These are phyloP conservation scores for Periconia sp. DNA, from an alignment of 2,329 filamentous ascomycete genomes.

Conservation along the genomic window DNA sequence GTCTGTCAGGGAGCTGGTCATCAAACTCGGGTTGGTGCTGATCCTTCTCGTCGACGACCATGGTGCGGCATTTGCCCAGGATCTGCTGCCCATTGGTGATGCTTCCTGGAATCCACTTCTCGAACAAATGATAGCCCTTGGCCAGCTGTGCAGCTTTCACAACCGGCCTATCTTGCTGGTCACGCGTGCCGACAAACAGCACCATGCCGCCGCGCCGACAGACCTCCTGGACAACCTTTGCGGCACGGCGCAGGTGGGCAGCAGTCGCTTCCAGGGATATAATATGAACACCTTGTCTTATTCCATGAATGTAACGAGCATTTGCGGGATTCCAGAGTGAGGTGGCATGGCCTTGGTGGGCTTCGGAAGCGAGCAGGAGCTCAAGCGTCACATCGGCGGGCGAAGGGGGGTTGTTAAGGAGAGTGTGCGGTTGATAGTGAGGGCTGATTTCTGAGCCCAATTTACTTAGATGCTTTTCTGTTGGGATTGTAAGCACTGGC, in stretches of 20 bases:
- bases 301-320: constrained; percentile 89
- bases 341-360: constrained; percentile 78
- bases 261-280: constrained; percentile 89
- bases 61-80: constrained; percentile 67
- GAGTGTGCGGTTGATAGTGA: constrained; percentile 65
- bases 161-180: constrained; percentile 78
- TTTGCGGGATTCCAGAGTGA: constrained; percentile 95
- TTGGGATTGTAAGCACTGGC: neutral
- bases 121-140: constrained; percentile 83
- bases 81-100: constrained; percentile 95
- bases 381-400: constrained; percentile 86
- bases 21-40: constrained; percentile 65
- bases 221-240: constrained; percentile 88
- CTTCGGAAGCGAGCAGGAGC: constrained; percentile 62
- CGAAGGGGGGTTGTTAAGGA: constrained; percentile 71
- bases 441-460: constrained; percentile 46
- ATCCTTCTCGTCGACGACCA: constrained; percentile 79
- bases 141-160: constrained; percentile 79
- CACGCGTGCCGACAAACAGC: constrained; percentile 85
- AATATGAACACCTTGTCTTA: constrained; percentile 86
- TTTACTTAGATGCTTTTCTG: constrained; percentile 37
- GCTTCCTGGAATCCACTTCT: constrained; percentile 86
- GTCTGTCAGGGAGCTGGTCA: constrained; percentile 61
- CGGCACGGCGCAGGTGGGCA: constrained; percentile 85
- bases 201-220: constrained; percentile 80